phyloP scores from a whole-genome alignment of 768 basidiomycete genomes.

The Leccinum sublutescens region DNA sequence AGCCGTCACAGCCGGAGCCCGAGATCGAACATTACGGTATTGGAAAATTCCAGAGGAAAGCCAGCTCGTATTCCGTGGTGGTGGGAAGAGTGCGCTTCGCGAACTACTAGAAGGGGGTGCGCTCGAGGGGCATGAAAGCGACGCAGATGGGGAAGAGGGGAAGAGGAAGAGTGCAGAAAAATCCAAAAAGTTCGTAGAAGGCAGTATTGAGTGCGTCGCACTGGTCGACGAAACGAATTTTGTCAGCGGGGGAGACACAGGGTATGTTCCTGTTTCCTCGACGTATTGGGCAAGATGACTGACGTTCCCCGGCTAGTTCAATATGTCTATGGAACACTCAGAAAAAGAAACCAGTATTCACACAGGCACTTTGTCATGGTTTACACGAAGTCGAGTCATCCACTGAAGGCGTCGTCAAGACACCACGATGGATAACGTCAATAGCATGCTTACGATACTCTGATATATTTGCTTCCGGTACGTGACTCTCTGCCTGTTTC shows the following conservation, averaged over 20 bases:
- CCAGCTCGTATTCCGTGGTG: conserved; percentile 94
- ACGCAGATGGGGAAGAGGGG: conserved; percentile 38
- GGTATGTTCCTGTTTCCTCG: conserved; percentile 49
- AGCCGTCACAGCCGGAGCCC: conserved; percentile 82
- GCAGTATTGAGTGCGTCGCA: conserved; percentile 86
- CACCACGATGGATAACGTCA: conserved; percentile 90
- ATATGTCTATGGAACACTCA: conserved; percentile 88
- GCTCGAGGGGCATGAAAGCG: conserved; percentile 54
- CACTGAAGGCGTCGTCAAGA: conserved; percentile 70
- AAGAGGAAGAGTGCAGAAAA: conserved; percentile 30
- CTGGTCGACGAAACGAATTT: conserved; percentile 96
- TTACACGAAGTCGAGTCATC: conserved; percentile 67
- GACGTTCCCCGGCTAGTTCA: conserved; percentile 42
- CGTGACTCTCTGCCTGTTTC: conserved; percentile 14
- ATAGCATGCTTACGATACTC: conserved; percentile 83
- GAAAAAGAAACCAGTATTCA: conserved; percentile 95
- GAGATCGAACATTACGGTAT: conserved; percentile 89
- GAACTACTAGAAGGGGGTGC: conserved; percentile 80
- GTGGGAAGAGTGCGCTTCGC: conserved; percentile 77
- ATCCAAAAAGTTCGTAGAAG: conserved; percentile 67
- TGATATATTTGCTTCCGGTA: conserved; percentile 89
- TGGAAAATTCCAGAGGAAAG: conserved; percentile 98
- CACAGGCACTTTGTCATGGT: conserved; percentile 84
- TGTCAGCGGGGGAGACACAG: conserved; percentile 93
- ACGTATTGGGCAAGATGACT: not conserved